Percentiles rank a stretch among this genome's conserved stretches.
These are phyloP conservation scores for Onygena corvina DNA, from an alignment of 2,329 filamentous ascomycete species.

Conservation along the genomic window DNA sequence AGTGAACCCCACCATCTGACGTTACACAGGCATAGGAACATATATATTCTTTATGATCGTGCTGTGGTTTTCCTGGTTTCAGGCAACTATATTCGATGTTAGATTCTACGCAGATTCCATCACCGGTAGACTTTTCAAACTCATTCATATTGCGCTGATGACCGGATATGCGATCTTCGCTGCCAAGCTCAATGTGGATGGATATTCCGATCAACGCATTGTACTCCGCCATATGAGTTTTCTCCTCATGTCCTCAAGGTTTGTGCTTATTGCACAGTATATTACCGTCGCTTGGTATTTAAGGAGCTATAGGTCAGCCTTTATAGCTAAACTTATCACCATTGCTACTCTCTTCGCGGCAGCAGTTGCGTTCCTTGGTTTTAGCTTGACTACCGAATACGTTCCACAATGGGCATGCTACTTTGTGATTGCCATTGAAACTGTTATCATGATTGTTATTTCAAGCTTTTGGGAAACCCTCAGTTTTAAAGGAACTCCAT, in stretches of 20 bases:
- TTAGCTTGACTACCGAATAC: conserved; percentile 15
- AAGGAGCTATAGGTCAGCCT: conserved; percentile 16
- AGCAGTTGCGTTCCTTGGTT: background rate
- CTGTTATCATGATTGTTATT: conserved; percentile 31
- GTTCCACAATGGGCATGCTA: conserved; percentile 35
- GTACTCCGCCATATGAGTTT: conserved; percentile 28
- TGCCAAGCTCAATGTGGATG: conserved; percentile 25
- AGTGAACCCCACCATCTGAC: too few species aligned
- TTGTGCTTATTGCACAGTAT: conserved; percentile 46
- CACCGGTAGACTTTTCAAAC: conserved; percentile 49
- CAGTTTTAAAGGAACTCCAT: conserved; percentile 46
- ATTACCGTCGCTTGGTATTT: conserved; percentile 27
- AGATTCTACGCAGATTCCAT: conserved; percentile 53
- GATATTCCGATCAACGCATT: conserved; percentile 17
- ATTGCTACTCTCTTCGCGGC: background rate
- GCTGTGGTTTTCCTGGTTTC: conserved; percentile 58
- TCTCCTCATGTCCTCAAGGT: conserved; percentile 41
- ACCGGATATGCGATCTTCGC: conserved; percentile 53
- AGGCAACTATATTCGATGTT: conserved; percentile 52
- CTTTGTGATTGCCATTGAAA: conserved; percentile 39
- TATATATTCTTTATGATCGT: conserved; percentile 46
- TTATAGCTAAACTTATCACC: conserved; percentile 16
- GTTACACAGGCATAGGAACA: conserved; percentile 29
- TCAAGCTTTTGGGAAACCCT: conserved; percentile 30
- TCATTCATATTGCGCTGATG: conserved; percentile 51